phyloP scores from a whole-genome alignment of 257 asterid genomes.

The Solanum etuberosum region DNA sequence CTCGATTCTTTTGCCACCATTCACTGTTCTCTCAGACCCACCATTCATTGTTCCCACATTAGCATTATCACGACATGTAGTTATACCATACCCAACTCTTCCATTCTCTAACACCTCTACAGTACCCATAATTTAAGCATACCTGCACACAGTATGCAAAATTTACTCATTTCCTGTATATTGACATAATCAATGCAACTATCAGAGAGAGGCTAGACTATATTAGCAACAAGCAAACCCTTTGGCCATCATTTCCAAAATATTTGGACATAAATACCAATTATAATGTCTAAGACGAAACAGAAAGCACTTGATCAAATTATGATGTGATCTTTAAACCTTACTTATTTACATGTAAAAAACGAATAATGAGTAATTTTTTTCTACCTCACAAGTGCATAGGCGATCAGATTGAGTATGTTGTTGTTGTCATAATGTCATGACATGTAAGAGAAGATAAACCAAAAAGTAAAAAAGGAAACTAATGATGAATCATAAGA shows the following conservation, averaged over 20 bases:
- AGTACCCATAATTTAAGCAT: slow-evolving; percentile 14
- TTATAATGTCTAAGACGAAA: neutral
- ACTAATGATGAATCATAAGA: neutral
- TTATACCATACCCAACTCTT: slow-evolving; percentile 1
- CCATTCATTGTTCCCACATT: slow-evolving; percentile 5
- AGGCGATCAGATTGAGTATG: neutral
- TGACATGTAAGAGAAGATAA: neutral
- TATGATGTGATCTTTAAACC: neutral
- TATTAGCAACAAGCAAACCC: neutral
- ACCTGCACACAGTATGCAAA: neutral
- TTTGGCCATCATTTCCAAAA: neutral
- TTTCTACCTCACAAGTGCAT: neutral
- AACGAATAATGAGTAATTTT: neutral
- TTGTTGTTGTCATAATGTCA: neutral
- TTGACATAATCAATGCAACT: neutral
- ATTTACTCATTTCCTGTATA: neutral
- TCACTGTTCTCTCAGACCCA: slow-evolving; percentile 5
- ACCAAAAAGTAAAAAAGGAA: neutral
- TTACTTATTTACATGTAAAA: neutral
- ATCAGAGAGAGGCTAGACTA: neutral
- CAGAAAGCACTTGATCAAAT: neutral
- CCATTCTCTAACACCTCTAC: slow-evolving; percentile 19
- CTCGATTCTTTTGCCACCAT: slow-evolving; percentile 21
- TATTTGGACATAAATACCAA: neutral
- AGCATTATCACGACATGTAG: slow-evolving; percentile 9